These are phyloP conservation scores for Emergomyces pasteurianus DNA, from an alignment of 2,329 filamentous ascomycete species.

Conservation along the genomic window DNA sequence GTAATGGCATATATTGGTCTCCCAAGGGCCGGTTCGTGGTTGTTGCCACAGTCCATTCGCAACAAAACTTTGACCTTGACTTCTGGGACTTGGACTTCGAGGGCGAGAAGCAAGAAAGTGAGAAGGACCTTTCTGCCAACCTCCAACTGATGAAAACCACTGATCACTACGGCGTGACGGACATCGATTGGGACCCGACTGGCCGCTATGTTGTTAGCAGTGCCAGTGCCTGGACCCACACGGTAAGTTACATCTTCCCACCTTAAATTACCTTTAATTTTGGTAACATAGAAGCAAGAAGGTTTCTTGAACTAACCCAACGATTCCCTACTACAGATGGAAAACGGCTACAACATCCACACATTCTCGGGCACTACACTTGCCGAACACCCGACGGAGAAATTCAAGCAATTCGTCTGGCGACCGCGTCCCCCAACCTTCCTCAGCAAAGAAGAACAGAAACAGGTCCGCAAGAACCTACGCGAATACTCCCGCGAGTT, in stretches of 20 bases:
- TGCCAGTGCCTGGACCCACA: conserved; percentile 90
- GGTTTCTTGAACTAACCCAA: conserved; percentile 7
- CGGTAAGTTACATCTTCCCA: conserved; percentile 47
- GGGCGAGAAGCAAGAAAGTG: conserved; percentile 83
- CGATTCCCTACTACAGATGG: conserved; percentile 53
- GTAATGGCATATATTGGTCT: conserved; percentile 99
- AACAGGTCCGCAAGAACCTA: conserved; percentile 94
- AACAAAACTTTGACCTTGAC: conserved; percentile 88
- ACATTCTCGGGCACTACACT: conserved; percentile 86
- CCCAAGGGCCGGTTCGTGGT: conserved; percentile 91
- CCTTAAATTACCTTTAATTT: background rate
- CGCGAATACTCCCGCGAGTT: conserved; percentile 92
- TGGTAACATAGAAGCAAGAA: background rate
- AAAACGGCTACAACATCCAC: conserved; percentile 98
- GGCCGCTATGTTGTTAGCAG: conserved; percentile 89
- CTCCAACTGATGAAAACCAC: conserved; percentile 85
- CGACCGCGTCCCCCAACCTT: conserved; percentile 83
- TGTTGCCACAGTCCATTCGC: conserved; percentile 81
- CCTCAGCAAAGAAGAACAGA: conserved; percentile 92
- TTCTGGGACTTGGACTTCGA: conserved; percentile 98
- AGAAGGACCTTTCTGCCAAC: conserved; percentile 91
- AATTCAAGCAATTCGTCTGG: conserved; percentile 97
- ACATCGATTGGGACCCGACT: conserved; percentile 96
- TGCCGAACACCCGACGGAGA: conserved; percentile 82
- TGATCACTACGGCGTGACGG: conserved; percentile 95